Conservation (phyloP, 305 asterid species). For the Fraxinus albicans region DNA sequence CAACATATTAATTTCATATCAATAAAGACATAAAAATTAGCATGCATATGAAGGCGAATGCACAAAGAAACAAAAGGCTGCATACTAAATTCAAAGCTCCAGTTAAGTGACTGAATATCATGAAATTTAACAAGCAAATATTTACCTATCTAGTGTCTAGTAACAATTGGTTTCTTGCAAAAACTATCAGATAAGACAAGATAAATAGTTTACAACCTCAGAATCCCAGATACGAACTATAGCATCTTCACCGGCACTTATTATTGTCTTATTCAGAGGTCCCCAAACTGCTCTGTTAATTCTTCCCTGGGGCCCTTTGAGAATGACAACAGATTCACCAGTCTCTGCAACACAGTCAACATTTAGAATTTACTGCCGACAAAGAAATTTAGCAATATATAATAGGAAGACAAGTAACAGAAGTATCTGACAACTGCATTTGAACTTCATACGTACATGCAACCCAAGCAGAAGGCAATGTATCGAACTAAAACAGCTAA, state of each 20-base stretch:
- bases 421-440: background rate
- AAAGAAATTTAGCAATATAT: background rate
- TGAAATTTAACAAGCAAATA: background rate
- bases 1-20: slow-evolving; percentile 9
- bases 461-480: background rate
- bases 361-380: slow-evolving; percentile 6
- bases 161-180: background rate
- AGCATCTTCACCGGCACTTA: slow-evolving; percentile 89
- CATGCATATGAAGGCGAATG: background rate
- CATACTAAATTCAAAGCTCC: background rate
- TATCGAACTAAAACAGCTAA: background rate
- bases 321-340: slow-evolving; percentile 56
- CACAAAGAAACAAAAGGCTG: background rate
- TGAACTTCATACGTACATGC: background rate
- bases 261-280: slow-evolving; percentile 73
- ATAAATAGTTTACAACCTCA: slow-evolving; percentile 46
- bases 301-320: slow-evolving; percentile 86
- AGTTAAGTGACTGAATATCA: background rate
- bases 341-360: slow-evolving; percentile 47
- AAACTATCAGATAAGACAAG: background rate
- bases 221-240: slow-evolving; percentile 85
- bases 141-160: background rate
- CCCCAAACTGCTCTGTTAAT: slow-evolving; percentile 96
- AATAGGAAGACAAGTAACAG: background rate
- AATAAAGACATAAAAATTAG: background rate